Conservation (phyloP, 805 yeast species). For the Metschnikowia matae region DNA sequence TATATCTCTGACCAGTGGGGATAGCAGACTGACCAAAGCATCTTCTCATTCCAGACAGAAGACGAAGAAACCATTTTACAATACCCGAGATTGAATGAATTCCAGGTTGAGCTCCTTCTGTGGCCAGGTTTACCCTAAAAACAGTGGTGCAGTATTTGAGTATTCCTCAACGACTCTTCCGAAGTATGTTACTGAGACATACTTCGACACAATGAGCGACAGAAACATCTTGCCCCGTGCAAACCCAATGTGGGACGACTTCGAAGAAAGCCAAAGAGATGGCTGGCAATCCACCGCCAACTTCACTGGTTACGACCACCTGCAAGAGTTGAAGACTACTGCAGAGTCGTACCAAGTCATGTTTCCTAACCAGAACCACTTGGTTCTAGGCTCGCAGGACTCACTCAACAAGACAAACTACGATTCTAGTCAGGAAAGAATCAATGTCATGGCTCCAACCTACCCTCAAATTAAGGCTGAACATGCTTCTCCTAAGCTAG, state of each 20-base stretch:
- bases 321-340: neutral
- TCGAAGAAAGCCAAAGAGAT: neutral
- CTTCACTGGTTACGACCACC: conserved; percentile 2
- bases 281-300: neutral
- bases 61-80: neutral
- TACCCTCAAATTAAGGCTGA: neutral
- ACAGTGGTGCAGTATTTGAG: neutral
- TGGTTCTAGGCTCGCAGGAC: conserved; percentile 1
- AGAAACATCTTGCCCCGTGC: conserved; percentile 3
- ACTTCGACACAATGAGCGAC: conserved; percentile 2
- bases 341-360: conserved; percentile 2
- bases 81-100: neutral
- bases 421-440: neutral
- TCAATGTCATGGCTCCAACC: neutral
- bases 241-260: conserved; percentile 1
- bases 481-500: neutral
- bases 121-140: neutral
- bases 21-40: neutral
- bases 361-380: neutral
- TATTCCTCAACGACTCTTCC: neutral
- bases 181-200: conserved; percentile 2
- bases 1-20: neutral
- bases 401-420: neutral
- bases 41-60: neutral
- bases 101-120: neutral